Evolutionary conservation across 495 filamentous ascomycete genomes (phyloP).

Genomic region (Xylaria curta): DNA sequence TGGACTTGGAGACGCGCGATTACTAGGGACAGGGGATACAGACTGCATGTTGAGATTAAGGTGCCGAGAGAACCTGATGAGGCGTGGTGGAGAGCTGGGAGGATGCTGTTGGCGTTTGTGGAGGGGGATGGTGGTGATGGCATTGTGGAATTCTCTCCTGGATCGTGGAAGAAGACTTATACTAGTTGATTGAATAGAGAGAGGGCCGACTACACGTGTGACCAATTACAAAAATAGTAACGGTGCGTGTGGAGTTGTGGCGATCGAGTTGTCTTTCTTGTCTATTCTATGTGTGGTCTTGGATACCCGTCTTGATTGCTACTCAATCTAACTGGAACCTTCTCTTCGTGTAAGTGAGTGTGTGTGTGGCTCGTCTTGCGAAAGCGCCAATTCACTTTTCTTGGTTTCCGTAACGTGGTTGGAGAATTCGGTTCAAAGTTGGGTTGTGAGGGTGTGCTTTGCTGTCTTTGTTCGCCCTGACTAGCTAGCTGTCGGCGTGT

Average conservation of each 20-base stretch:
- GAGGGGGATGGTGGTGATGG: slow-evolving; percentile 9
- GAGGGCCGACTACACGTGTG: neutral
- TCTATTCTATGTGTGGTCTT: neutral
- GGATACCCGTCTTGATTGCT: neutral
- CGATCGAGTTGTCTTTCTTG: neutral
- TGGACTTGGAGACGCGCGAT: slow-evolving; percentile 87
- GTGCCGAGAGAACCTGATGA: slow-evolving; percentile 79
- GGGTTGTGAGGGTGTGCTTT: slow-evolving; percentile 8
- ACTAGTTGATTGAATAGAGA: neutral
- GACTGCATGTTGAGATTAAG: slow-evolving; percentile 76
- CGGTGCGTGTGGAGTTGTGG: slow-evolving; percentile 1
- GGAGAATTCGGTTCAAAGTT: slow-evolving; percentile 1
- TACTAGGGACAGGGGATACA: slow-evolving; percentile 86
- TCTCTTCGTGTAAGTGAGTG: neutral
- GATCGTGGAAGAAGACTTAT: slow-evolving; percentile 1
- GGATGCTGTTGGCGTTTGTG: slow-evolving; percentile 46
- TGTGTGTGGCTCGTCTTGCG: slow-evolving; percentile 6
- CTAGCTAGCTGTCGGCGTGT: slow-evolving; percentile 16
- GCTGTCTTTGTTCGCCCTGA: slow-evolving; percentile 12
- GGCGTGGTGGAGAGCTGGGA: slow-evolving; percentile 91
- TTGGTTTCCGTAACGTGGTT: slow-evolving; percentile 16
- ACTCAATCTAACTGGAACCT: neutral
- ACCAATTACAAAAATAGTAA: neutral
- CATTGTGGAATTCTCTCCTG: neutral
- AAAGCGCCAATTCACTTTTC: slow-evolving; percentile 7